A percentile compares a stretch with the other conserved stretches of the same genome.
These are phyloP conservation scores for Wallemia hederae DNA, from an alignment of 1,284 basidiomycete species.

Conservation along the genomic window DNA sequence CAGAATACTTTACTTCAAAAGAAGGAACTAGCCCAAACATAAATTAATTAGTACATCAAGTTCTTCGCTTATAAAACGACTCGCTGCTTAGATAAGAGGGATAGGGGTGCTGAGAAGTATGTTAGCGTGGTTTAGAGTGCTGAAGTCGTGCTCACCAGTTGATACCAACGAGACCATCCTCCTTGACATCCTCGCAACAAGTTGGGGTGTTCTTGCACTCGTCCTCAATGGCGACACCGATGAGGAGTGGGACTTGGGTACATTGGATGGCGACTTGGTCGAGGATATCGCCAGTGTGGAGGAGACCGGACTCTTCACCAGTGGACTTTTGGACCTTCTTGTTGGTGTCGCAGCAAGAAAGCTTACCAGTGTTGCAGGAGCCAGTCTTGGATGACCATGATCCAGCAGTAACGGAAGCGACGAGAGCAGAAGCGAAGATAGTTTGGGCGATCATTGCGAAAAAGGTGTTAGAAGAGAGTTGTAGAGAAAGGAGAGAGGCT, in stretches of 20 bases:
- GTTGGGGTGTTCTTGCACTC: not conserved
- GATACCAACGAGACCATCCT: not conserved
- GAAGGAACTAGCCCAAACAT: not conserved
- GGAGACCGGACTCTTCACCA: not conserved
- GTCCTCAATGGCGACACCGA: not conserved
- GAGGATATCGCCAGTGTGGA: not conserved
- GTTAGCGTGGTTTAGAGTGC: no score
- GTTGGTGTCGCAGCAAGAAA: not conserved
- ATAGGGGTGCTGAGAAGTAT: no score
- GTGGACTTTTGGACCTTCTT: not conserved
- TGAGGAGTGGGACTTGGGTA: not conserved
- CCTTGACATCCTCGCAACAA: not conserved
- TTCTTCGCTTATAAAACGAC: not conserved
- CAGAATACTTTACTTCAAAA: no score
- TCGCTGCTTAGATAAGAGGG: not conserved
- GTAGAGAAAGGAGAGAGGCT: not conserved
- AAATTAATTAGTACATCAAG: not conserved
- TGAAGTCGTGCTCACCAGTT: no score
- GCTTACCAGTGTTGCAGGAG: not conserved
- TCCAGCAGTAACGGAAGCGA: not conserved
- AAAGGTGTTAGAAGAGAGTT: not conserved
- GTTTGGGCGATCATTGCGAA: not conserved
- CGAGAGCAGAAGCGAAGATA: not conserved
- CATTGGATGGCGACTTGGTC: not conserved
- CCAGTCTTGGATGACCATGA: not conserved